Conservation (phyloP, 1,284 basidiomycete genomes). For the Sporisorium scitamineum region DNA sequence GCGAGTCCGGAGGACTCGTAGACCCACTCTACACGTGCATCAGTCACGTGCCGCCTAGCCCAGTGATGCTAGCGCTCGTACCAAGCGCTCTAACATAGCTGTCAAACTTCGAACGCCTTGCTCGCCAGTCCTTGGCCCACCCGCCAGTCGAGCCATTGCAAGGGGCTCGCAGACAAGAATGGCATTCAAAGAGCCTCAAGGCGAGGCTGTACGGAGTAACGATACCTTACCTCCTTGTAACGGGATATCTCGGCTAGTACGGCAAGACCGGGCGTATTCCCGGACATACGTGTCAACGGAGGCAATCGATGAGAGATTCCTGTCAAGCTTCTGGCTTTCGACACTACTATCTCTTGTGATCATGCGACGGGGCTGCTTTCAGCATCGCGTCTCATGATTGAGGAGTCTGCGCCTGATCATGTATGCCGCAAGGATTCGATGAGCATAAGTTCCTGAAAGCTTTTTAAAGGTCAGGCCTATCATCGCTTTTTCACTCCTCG, state of each 20-base stretch:
- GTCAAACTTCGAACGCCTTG: conserved; percentile 11
- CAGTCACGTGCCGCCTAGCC: too few species aligned
- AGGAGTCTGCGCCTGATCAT: too few species aligned
- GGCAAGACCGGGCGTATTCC: too few species aligned
- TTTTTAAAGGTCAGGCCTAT: not conserved
- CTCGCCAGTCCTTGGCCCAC: not conserved
- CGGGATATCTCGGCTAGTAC: too few species aligned
- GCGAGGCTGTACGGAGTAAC: too few species aligned
- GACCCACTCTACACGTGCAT: too few species aligned
- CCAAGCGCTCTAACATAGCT: conserved; percentile 9
- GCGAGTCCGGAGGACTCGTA: too few species aligned
- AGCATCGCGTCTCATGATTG: not conserved
- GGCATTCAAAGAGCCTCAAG: not conserved
- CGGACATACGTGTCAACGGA: too few species aligned
- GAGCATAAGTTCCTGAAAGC: not conserved
- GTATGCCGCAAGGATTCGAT: not conserved
- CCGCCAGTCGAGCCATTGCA: not conserved
- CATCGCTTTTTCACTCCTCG: not conserved
- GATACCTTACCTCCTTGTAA: too few species aligned
- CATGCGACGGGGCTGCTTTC: not conserved
- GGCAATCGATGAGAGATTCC: too few species aligned
- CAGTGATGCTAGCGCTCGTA: too few species aligned
- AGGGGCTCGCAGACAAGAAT: not conserved
- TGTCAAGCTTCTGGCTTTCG: not conserved
- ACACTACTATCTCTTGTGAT: not conserved